phyloP scores from a whole-genome alignment of 805 yeast species.

The Candida berthetii region DNA sequence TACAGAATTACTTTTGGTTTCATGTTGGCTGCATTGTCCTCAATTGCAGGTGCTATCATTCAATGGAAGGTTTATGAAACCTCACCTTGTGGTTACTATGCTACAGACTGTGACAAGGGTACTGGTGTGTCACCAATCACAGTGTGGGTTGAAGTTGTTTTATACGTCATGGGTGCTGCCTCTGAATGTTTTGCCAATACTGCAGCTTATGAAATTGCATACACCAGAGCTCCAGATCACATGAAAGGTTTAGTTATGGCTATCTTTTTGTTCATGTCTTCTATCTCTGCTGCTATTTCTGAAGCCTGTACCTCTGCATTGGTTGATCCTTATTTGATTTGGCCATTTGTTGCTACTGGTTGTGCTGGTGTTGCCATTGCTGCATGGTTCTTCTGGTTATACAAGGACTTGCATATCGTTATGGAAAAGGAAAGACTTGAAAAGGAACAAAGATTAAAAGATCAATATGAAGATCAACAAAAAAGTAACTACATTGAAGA shows the following conservation, averaged over 20 bases:
- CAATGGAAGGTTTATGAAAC: conserved; percentile 64
- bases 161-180: conserved; percentile 65
- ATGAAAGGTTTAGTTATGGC: conserved; percentile 41
- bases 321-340: conserved; percentile 60
- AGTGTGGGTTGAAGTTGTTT: conserved; percentile 60
- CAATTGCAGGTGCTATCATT: conserved; percentile 42
- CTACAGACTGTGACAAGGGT: conserved; percentile 41
- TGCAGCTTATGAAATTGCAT: conserved; percentile 81
- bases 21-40: conserved; percentile 44
- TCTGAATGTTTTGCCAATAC: conserved; percentile 77
- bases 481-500: background rate
- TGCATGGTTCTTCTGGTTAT: conserved; percentile 36
- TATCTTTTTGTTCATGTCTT: conserved; percentile 59
- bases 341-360: conserved; percentile 64
- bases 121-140: conserved; percentile 35
- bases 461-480: background rate
- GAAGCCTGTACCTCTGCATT: conserved; percentile 65
- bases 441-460: conserved; percentile 12
- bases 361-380: conserved; percentile 56
- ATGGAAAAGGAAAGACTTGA: conserved; percentile 16
- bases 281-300: conserved; percentile 75
- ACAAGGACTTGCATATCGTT: conserved; percentile 12
- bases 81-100: conserved; percentile 69
- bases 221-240: conserved; percentile 70
- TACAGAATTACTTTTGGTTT: conserved; percentile 70